phyloP scores from a whole-genome alignment of 192 early-diverging fungal genomes.

The Coemansia sp. region DNA sequence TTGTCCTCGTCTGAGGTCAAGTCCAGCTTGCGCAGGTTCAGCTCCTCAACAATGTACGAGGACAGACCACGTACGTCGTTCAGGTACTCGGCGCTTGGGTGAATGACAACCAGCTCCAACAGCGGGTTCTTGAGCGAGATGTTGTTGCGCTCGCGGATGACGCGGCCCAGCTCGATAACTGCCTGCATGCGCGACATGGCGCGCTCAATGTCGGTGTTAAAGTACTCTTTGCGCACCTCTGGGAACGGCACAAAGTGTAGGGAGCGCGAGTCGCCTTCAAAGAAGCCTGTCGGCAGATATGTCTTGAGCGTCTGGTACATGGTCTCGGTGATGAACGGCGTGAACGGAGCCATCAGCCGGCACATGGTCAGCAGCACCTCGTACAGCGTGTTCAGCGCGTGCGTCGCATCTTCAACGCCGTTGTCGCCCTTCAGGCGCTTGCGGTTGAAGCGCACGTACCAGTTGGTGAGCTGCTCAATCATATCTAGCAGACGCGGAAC shows the following conservation, averaged over 20 bases:
- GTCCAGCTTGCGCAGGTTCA: constrained; percentile 85
- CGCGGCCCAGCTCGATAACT: constrained; percentile 93
- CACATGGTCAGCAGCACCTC: constrained; percentile 93
- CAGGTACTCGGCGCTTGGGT: constrained; percentile 84
- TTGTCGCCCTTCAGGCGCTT: constrained; percentile 95
- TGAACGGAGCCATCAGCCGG: constrained; percentile 93
- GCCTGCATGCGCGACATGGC: constrained; percentile 92
- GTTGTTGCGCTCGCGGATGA: constrained; percentile 86
- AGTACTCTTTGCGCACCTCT: constrained; percentile 90
- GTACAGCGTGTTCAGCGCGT: constrained; percentile 91
- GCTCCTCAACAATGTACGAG: constrained; percentile 86
- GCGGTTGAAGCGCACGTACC: constrained; percentile 99
- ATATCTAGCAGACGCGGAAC: constrained; percentile 86
- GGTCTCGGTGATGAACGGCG: constrained; percentile 94
- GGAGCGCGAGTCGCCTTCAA: constrained; percentile 73
- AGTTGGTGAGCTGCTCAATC: constrained; percentile 96
- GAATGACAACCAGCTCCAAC: constrained; percentile 88
- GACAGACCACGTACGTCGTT: constrained; percentile 82
- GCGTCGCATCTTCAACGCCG: constrained; percentile 78
- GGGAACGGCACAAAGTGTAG: constrained; percentile 97
- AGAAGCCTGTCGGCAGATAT: constrained; percentile 63
- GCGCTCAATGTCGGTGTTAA: constrained; percentile 93
- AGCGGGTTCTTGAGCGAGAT: constrained; percentile 94
- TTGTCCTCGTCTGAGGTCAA: constrained; percentile 87
- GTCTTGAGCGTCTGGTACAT: constrained; percentile 94